Evolutionary conservation across 192 early-diverging fungal genomes (phyloP).

Genomic region (Phlyctochytrium arcticum): DNA sequence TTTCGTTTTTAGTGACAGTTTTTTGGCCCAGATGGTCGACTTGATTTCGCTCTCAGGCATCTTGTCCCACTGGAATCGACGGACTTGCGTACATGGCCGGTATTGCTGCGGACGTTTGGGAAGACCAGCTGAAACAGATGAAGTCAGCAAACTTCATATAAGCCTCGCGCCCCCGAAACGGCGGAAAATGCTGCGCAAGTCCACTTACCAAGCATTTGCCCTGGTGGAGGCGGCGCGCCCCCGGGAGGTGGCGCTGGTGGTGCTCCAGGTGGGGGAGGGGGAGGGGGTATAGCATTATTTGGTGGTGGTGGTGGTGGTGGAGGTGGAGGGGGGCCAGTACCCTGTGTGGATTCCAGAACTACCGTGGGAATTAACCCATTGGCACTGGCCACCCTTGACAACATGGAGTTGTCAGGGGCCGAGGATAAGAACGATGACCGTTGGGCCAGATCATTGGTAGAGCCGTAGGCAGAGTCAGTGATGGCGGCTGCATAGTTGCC

Average conservation of each 20-base stretch:
- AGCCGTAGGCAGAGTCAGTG: not conserved
- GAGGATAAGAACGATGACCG: not conserved
- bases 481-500: not conserved
- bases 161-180: too few species aligned
- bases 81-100: conserved; percentile 30
- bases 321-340: too few species aligned
- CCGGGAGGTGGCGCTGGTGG: conserved; percentile 25
- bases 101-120: conserved; percentile 35
- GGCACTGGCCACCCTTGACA: too few species aligned
- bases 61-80: conserved; percentile 41
- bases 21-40: conserved; percentile 33
- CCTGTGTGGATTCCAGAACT: too few species aligned
- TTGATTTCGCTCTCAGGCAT: conserved; percentile 31
- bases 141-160: too few species aligned
- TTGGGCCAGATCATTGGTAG: not conserved
- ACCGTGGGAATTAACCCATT: too few species aligned
- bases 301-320: conserved; percentile 28
- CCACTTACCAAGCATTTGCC: too few species aligned
- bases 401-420: conserved; percentile 18
- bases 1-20: conserved; percentile 13
- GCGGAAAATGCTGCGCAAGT: too few species aligned
- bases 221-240: conserved; percentile 23
- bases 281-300: conserved; percentile 20
- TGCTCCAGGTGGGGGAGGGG: conserved; percentile 26
- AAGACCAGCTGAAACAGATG: not conserved